Evolutionary conservation across 805 yeast genomes (phyloP).

Genomic region (Komagataella populi): DNA sequence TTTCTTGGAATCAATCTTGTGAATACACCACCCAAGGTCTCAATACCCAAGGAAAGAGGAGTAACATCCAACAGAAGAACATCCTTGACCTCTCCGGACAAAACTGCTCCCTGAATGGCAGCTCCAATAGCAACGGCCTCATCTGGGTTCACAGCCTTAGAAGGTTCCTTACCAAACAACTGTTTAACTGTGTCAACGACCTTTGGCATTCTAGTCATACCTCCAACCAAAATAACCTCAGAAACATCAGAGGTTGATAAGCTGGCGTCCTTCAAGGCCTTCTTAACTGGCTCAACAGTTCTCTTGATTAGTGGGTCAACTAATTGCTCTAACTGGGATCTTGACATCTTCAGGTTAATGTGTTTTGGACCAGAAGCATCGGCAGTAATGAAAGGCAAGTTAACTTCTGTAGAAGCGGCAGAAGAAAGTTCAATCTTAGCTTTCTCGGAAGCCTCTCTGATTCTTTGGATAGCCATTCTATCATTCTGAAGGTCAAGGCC

Average conservation of each 20-base stretch:
- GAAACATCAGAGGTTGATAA: conserved; percentile 52
- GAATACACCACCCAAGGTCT: conserved; percentile 96
- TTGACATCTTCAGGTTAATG: conserved; percentile 42
- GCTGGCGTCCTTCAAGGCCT: conserved; percentile 65
- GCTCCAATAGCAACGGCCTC: conserved; percentile 91
- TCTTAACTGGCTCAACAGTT: conserved; percentile 62
- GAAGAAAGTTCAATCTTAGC: conserved; percentile 68
- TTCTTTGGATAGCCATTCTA: conserved; percentile 53
- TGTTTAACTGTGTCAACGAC: conserved; percentile 48
- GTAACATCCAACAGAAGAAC: conserved; percentile 72
- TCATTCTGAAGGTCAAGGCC: conserved; percentile 40
- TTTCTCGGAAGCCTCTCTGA: conserved; percentile 68
- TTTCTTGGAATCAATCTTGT: conserved; percentile 84
- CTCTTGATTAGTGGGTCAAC: conserved; percentile 51
- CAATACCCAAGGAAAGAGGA: conserved; percentile 88
- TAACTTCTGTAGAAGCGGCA: conserved; percentile 44
- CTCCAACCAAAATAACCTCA: conserved; percentile 72
- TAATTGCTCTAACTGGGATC: conserved; percentile 55
- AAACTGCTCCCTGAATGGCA: conserved; percentile 78
- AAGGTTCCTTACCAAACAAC: conserved; percentile 51
- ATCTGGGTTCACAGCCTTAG: conserved; percentile 72
- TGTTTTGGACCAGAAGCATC: conserved; percentile 39
- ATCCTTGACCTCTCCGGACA: conserved; percentile 72
- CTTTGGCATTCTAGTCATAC: conserved; percentile 86
- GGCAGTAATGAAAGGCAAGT: conserved; percentile 54